These are phyloP conservation scores for Pholiota molesta DNA, from an alignment of 768 basidiomycete species.

Conservation along the genomic window DNA sequence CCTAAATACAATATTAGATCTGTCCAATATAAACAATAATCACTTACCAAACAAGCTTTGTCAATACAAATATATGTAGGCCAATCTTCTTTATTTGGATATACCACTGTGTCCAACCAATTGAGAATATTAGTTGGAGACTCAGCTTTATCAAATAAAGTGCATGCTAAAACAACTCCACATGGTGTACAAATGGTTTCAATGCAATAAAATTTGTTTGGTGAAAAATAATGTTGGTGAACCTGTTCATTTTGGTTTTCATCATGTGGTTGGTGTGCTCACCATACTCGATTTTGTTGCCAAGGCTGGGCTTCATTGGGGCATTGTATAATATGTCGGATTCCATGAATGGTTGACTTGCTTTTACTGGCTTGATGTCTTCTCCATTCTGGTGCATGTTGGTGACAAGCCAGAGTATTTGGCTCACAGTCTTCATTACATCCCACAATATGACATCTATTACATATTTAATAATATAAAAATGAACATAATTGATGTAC, in stretches of 20 bases:
- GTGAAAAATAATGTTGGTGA: constrained; percentile 21
- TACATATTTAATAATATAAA: too few species aligned
- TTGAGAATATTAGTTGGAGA: constrained; percentile 25
- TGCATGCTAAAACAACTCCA: constrained; percentile 31
- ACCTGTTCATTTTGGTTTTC: constrained; percentile 4
- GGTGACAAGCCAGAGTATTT: constrained; percentile 24
- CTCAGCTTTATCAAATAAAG: constrained; percentile 31
- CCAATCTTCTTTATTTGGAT: constrained; percentile 17
- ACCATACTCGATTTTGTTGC: constrained; percentile 8
- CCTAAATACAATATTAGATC: too few species aligned
- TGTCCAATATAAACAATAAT: constrained; percentile 2
- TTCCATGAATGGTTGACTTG: background rate
- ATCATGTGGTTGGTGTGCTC: constrained; percentile 20
- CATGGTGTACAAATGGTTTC: constrained; percentile 34
- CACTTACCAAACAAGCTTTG: constrained; percentile 24
- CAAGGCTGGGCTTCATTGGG: constrained; percentile 16
- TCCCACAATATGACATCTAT: constrained; percentile 19
- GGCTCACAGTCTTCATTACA: constrained; percentile 18
- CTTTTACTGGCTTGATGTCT: constrained; percentile 13
- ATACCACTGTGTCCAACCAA: constrained; percentile 21
- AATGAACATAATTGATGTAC: too few species aligned
- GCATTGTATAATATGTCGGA: constrained; percentile 15
- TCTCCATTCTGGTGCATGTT: constrained; percentile 26
- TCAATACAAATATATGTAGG: constrained; percentile 29
- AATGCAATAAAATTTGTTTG: constrained; percentile 27